Evolutionary conservation across 1,139 yeast species (phyloP), one percentile per base, ranked within the genome.

Genomic region (Pichia sp.): DNA sequence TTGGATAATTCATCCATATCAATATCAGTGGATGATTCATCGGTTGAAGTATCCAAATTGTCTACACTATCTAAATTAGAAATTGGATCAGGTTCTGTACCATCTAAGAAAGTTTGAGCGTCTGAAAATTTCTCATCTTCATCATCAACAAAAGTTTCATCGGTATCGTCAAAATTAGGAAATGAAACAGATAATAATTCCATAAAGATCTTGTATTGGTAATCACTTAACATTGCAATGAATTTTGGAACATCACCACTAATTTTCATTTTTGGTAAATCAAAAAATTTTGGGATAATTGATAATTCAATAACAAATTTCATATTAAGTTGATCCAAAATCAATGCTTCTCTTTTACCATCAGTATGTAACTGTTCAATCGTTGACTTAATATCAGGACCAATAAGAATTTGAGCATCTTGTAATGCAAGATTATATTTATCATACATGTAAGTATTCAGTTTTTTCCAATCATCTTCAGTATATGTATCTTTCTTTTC

Each of bases 321-420:
- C 63, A 91, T 69, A 50, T 81, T 80, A 51, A 89, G 72, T 41
- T 80, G 80, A 50, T 87, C 94, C 41, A 93, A 69, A 40, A 93
- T 80, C 43, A 78, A 67, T 2, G 80, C 71, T 2, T 77, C 67
- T 35, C 64, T 67, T 18, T 63, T 60, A 22, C 66, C 67, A 22
- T 68, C 68, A 6, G 66, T 65, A 50, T 78, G 83, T 16, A 86
- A 60, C 50, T 83, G 84, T 37, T 74, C 77, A 68, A 88, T 78
- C 0, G 95, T 82, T 1, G 83, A 74, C 50, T 80, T 76, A 41
- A 88, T 80, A 50, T 78, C 77, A 0, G 95, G 81, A 0, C 97
- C 98, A 33, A 91, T 81, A 40, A 89, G 68, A 34, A 93, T 74
- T 56, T 89, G 96, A 0, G 97, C 89, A 58, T 91, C 94, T 47